These are phyloP conservation scores for Phytophthora capsici DNA, from an alignment of 352 stramenopile genomes.

Conservation along the genomic window DNA sequence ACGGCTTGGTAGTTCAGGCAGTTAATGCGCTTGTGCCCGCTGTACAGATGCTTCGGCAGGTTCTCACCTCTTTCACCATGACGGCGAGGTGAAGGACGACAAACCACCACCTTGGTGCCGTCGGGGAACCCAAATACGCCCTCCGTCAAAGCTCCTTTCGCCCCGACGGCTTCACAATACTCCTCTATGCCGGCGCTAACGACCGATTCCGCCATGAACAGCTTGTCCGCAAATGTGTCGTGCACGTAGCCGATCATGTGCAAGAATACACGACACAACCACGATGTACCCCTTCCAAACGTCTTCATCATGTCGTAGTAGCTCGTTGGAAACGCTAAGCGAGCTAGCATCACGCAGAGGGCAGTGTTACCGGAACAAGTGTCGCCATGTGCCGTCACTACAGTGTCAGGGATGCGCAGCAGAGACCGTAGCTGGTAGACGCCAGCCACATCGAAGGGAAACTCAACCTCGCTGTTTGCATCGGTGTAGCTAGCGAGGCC, in stretches of 20 bases:
- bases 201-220: background rate
- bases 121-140: slow-evolving; percentile 5
- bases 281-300: background rate
- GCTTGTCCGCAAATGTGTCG: slow-evolving; percentile 4
- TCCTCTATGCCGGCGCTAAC: background rate
- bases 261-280: slow-evolving; percentile 3
- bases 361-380: background rate
- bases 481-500: slow-evolving; percentile 1
- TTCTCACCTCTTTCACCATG: background rate
- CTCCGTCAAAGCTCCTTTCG: slow-evolving; percentile 2
- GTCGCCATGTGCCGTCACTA: background rate
- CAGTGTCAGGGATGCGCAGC: background rate
- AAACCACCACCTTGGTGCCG: slow-evolving; percentile 2
- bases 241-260: no score
- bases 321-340: slow-evolving; percentile 16
- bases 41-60: slow-evolving; percentile 6
- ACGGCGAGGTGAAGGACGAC: background rate
- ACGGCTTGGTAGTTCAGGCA: slow-evolving; percentile 13
- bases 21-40: slow-evolving; percentile 12
- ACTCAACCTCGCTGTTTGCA: slow-evolving; percentile 14
- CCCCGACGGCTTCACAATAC: slow-evolving; percentile 3
- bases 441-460: slow-evolving; percentile 9
- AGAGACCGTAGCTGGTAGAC: background rate
- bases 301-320: slow-evolving; percentile 10
- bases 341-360: slow-evolving; percentile 5